Evolutionary conservation across 73 alveolate species (phyloP), one percentile per base, ranked within the genome.

Genomic region (Paramecium sexaurelia): DNA sequence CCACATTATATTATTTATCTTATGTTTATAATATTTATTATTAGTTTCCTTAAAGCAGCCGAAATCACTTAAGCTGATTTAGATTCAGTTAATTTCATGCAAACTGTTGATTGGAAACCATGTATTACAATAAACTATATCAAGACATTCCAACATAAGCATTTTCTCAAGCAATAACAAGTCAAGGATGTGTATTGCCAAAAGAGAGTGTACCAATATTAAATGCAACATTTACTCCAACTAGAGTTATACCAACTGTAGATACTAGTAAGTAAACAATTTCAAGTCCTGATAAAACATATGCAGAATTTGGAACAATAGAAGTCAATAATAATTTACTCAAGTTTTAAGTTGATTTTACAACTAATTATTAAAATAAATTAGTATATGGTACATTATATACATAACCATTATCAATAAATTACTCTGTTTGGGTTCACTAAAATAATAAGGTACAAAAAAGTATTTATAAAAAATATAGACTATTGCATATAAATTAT

Each of bases 231-330:
- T 71, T 71, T 71, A 71, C 86, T 27, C 86, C 86, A 71, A 71
- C 86, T 1, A 35, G 86, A 37, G 86, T 71, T 6, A 71, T 37
- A n/a, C 86, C 86, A 29, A 32, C 33, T 71, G 86, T 71, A 2
- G 86, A 71, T 9, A 36, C 56, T 6, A 27, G 55, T 15, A 71
- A 71, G 15, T 15, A 35, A 35, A 71, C 51, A 6, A 71, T 71
- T 71, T 33, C 35, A 15, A 37, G 86, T 20, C 17, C 86, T 33
- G 86, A 37, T 71, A 61, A 61, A 61, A 61, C 83, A 61, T 71
- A 71, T 71, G 86, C 86, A 32, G 86, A 71, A 35, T 71, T 35
- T 9, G 86, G 86, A 71, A 35, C 86, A 71, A 71, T 71, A 15
- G 36, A 71, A 5, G 26, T 71, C 11, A 36, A 71, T 61, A 71